Conservation (phyloP, 805 yeast genomes). For the Starmerella floricola region DNA sequence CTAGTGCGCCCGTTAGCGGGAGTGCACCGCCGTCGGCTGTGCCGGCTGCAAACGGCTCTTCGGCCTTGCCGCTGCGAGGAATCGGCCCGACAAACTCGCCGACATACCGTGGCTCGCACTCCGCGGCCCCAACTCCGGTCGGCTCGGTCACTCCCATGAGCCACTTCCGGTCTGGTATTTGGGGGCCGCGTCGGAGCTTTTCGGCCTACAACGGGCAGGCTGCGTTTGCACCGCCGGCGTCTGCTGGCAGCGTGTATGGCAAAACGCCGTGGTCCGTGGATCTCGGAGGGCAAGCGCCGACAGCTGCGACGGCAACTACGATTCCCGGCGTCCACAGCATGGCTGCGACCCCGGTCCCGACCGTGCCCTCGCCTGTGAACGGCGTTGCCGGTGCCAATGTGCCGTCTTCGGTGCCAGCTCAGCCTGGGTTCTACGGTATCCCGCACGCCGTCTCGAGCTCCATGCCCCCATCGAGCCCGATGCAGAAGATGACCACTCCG, state of each 20-base stretch:
- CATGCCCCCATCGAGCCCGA: slow-evolving; percentile 2
- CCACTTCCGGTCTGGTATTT: slow-evolving; percentile 18
- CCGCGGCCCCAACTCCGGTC: neutral
- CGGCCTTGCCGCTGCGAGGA: slow-evolving; percentile 5
- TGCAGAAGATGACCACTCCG: slow-evolving; percentile 13
- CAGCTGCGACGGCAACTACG: neutral
- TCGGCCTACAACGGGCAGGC: slow-evolving; percentile 5
- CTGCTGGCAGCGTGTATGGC: slow-evolving; percentile 4
- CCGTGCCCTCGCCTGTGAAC: neutral
- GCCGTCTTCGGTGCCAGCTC: slow-evolving; percentile 3
- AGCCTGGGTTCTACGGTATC: slow-evolving; percentile 1
- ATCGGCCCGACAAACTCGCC: slow-evolving; percentile 11
- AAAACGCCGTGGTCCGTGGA: slow-evolving; percentile 8
- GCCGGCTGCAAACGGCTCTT: neutral
- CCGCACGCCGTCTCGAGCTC: slow-evolving; percentile 5
- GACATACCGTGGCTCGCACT: slow-evolving; percentile 6
- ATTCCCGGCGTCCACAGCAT: neutral
- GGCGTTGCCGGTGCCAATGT: neutral
- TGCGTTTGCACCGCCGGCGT: slow-evolving; percentile 3
- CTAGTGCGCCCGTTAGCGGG: neutral
- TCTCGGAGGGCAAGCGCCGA: neutral
- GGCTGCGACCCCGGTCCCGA: neutral
- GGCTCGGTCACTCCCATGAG: slow-evolving; percentile 4
- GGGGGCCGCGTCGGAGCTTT: slow-evolving; percentile 21
- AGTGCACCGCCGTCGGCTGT: neutral